Evolutionary conservation across 352 stramenopile species (phyloP).

Genomic region (Phytophthora capsici): DNA sequence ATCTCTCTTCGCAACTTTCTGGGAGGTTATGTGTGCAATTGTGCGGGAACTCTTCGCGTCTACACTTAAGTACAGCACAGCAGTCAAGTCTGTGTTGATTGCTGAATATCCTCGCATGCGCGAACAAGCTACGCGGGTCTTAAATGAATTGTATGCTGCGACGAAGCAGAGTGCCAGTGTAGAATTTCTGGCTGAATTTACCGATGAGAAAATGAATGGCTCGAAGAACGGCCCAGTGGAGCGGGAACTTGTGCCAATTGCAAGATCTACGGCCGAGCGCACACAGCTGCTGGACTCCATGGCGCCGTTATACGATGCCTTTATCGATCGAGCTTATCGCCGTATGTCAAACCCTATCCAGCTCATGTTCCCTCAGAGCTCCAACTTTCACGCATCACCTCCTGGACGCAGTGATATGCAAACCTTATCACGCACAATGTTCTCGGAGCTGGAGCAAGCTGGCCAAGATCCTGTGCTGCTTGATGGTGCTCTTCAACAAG

Average conservation of each 20-base stretch:
- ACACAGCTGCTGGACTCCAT: slow-evolving; percentile 81
- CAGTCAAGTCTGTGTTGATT: slow-evolving; percentile 77
- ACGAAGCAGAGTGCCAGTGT: slow-evolving; percentile 47
- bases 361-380: slow-evolving; percentile 89
- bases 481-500: slow-evolving; percentile 61
- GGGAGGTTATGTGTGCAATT: slow-evolving; percentile 85
- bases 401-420: slow-evolving; percentile 86
- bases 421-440: slow-evolving; percentile 77
- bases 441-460: slow-evolving; percentile 70
- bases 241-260: slow-evolving; percentile 44
- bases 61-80: slow-evolving; percentile 61
- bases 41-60: slow-evolving; percentile 71
- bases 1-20: slow-evolving; percentile 85
- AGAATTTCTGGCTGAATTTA: slow-evolving; percentile 33
- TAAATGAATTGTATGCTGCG: slow-evolving; percentile 64
- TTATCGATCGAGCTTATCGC: slow-evolving; percentile 67
- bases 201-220: background rate
- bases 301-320: slow-evolving; percentile 67
- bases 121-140: slow-evolving; percentile 67
- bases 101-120: slow-evolving; percentile 82
- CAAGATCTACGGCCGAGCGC: slow-evolving; percentile 44
- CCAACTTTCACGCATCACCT: slow-evolving; percentile 83
- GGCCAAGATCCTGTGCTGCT: slow-evolving; percentile 66
- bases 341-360: slow-evolving; percentile 80
- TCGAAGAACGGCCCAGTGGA: background rate